Percentiles rank a stretch among this genome's conserved stretches.
Evolutionary conservation across 805 yeast species (phyloP).

Genomic region (Candida schatavii): DNA sequence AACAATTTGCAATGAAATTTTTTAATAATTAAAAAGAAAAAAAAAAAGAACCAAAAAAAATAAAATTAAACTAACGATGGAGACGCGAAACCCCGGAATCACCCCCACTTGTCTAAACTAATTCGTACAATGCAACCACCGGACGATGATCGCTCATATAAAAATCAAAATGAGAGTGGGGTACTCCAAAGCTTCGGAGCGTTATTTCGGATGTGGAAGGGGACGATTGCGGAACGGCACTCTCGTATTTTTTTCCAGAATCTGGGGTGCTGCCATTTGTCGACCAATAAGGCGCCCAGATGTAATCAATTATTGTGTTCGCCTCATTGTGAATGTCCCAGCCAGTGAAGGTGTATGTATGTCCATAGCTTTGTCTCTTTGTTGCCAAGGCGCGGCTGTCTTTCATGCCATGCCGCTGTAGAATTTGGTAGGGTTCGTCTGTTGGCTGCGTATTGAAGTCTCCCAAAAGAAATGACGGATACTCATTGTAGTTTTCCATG

Average conservation of each 20-base stretch:
- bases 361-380: constrained; percentile 37
- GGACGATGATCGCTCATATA: constrained; percentile 44
- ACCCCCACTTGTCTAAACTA: too few relatives aligned
- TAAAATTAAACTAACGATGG: too few relatives aligned
- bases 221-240: not conserved
- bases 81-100: too few relatives aligned
- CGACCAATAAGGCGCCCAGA: constrained; percentile 36
- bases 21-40: too few relatives aligned
- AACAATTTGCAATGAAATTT: too few relatives aligned
- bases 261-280: not conserved
- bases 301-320: constrained; percentile 40
- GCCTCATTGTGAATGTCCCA: constrained; percentile 33
- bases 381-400: constrained; percentile 36
- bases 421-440: constrained; percentile 39
- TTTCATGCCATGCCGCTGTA: constrained; percentile 32
- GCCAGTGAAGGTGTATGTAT: constrained; percentile 47
- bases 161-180: constrained; percentile 31
- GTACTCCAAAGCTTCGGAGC: constrained; percentile 37
- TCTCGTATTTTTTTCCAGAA: constrained; percentile 5
- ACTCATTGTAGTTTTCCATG: constrained; percentile 26
- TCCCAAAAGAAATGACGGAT: constrained; percentile 40
- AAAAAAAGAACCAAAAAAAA: too few relatives aligned
- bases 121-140: constrained; percentile 21
- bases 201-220: constrained; percentile 4
- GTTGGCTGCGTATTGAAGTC: constrained; percentile 42